These are phyloP conservation scores for Setaria viridis DNA, from an alignment of 202 grass and related monocot species.

Conservation along the genomic window DNA sequence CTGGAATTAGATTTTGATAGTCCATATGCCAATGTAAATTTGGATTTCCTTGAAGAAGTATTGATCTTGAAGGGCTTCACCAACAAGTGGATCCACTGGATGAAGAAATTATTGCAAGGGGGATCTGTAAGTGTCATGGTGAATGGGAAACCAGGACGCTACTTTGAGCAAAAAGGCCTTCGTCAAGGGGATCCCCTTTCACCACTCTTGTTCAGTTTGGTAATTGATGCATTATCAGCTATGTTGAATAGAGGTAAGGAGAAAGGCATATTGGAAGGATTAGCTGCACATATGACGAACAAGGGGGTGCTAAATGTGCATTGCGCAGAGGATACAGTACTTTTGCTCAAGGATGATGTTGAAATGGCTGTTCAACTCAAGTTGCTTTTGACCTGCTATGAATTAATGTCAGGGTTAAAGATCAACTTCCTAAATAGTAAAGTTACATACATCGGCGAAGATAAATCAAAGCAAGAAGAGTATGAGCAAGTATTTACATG, in stretches of 20 bases:
- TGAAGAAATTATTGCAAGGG: background rate
- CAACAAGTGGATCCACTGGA: slow-evolving; percentile 22
- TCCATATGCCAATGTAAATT: background rate
- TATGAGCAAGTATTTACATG: slow-evolving; percentile 19
- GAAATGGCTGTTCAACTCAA: background rate
- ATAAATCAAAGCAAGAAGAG: slow-evolving; percentile 11
- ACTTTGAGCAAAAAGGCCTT: slow-evolving; percentile 1
- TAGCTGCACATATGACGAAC: background rate
- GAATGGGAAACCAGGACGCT: slow-evolving; percentile 15
- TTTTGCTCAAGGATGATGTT: slow-evolving; percentile 32
- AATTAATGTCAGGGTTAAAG: slow-evolving; percentile 20
- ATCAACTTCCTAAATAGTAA: slow-evolving; percentile 8
- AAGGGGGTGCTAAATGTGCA: slow-evolving; percentile 5
- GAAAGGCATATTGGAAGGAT: background rate
- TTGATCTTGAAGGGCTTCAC: slow-evolving; percentile 24
- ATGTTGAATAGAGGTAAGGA: background rate
- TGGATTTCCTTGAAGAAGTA: slow-evolving; percentile 16
- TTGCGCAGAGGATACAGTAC: background rate
- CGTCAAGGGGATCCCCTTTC: slow-evolving; percentile 1
- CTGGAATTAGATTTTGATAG: slow-evolving; percentile 14
- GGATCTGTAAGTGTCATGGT: slow-evolving; percentile 3
- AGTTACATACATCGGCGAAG: slow-evolving; percentile 27
- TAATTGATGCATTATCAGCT: slow-evolving; percentile 3
- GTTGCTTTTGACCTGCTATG: background rate
- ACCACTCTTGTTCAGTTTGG: slow-evolving; percentile 4